These are phyloP conservation scores for Penstemon eatonii DNA, from an alignment of 257 asterid species.

Conservation along the genomic window DNA sequence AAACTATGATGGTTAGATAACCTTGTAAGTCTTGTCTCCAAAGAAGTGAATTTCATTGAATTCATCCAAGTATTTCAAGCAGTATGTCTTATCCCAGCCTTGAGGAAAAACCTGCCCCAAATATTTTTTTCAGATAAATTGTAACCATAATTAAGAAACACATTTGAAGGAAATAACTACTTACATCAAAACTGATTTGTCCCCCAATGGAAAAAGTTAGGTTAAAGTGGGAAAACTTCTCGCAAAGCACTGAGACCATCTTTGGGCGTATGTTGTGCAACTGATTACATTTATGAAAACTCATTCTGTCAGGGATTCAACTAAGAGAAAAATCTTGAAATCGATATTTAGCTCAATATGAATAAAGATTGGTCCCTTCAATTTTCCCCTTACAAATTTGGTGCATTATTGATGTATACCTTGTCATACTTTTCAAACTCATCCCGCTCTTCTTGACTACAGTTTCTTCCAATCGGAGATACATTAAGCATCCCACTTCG, in stretches of 20 bases:
- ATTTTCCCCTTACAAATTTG: not conserved
- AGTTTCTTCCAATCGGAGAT: constrained; percentile 96
- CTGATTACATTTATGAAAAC: constrained; percentile 41
- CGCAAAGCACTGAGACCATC: constrained; percentile 83
- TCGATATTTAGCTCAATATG: not conserved
- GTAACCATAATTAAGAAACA: not conserved
- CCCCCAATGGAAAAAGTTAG: constrained; percentile 93
- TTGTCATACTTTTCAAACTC: constrained; percentile 94
- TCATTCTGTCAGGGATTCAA: constrained; percentile 22
- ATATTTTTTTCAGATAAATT: constrained; percentile 23
- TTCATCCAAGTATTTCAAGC: constrained; percentile 84
- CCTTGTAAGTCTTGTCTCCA: constrained; percentile 98
- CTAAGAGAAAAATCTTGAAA: constrained; percentile 8
- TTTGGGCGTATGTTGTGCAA: constrained; percentile 72
- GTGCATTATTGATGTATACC: constrained; percentile 44
- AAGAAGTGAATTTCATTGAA: constrained; percentile 89
- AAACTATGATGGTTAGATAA: constrained; percentile 28
- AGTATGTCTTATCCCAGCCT: constrained; percentile 98
- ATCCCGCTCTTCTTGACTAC: constrained; percentile 97
- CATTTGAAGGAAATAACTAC: constrained; percentile 25
- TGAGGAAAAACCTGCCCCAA: constrained; percentile 77
- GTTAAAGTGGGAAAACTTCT: constrained; percentile 76
- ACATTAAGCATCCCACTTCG: constrained; percentile 98
- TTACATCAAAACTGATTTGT: constrained; percentile 96
- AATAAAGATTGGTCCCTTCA: not conserved